A percentile compares a stretch with the other conserved stretches of the same genome.
phyloP scores from a whole-genome alignment of 495 filamentous ascomycete genomes.

The Penicillium subrubescens region DNA sequence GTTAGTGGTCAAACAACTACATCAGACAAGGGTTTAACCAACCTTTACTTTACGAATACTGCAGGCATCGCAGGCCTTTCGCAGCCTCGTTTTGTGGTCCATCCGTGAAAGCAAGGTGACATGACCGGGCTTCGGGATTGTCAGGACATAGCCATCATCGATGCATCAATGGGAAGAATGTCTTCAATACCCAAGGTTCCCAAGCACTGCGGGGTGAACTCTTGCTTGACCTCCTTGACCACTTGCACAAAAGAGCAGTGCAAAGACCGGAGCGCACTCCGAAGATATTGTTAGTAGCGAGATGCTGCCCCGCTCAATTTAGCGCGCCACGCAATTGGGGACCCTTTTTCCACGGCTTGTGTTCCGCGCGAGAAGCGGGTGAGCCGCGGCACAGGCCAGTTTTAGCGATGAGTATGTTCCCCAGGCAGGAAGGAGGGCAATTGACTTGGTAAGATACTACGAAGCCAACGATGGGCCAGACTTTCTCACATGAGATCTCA shows the following conservation, averaged over 20 bases:
- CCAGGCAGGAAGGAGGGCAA: neutral
- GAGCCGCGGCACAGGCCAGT: neutral
- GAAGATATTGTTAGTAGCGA: neutral
- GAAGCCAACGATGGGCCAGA: neutral
- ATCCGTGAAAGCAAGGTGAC: constrained; percentile 28
- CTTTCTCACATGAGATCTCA: neutral
- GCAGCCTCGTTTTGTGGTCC: constrained; percentile 57
- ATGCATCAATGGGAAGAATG: neutral
- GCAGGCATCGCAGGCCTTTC: constrained; percentile 84
- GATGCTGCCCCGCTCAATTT: constrained; percentile 1
- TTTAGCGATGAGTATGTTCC: neutral
- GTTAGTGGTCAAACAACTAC: neutral
- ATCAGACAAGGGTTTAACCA: constrained; percentile 12
- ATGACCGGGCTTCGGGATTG: constrained; percentile 29
- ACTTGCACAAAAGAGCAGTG: constrained; percentile 4
- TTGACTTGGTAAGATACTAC: neutral
- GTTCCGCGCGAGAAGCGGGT: neutral
- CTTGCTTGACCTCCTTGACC: constrained; percentile 17
- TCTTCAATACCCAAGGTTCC: neutral
- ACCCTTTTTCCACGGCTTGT: neutral
- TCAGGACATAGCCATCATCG: constrained; percentile 24
- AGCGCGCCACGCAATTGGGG: neutral
- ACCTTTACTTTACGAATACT: constrained; percentile 87
- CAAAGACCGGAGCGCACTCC: neutral
- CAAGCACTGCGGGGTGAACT: constrained; percentile 2